A percentile compares a stretch with the other conserved stretches of the same genome.
Conservation (phyloP, 352 stramenopile species). For the Globisporangium alternatum region DNA sequence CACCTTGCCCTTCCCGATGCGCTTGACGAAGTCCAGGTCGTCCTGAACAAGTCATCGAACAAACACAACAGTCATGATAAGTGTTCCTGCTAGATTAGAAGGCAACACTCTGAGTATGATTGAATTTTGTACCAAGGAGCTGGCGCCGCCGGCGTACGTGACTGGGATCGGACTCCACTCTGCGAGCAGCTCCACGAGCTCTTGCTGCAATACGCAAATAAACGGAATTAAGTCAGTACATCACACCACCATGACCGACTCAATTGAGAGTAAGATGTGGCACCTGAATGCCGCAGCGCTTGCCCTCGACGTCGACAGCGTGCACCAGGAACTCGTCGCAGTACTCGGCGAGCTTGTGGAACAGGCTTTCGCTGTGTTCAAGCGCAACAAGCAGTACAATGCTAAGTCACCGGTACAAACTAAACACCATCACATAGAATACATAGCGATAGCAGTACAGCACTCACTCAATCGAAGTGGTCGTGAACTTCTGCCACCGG, state of each 20-base stretch:
- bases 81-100: neutral
- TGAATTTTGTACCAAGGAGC: slow-evolving; percentile 63
- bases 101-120: neutral
- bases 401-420: neutral
- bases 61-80: neutral
- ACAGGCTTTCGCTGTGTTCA: slow-evolving; percentile 64
- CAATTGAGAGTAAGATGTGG: neutral
- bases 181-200: slow-evolving; percentile 92
- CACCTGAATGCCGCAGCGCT: slow-evolving; percentile 92
- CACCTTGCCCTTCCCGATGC: slow-evolving; percentile 88
- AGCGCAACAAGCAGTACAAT: slow-evolving; percentile 2
- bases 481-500: slow-evolving; percentile 97
- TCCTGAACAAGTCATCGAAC: slow-evolving; percentile 35
- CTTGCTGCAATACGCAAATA: slow-evolving; percentile 58
- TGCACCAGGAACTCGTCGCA: slow-evolving; percentile 98
- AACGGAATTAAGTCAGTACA: neutral
- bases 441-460: neutral
- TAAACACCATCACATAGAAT: neutral
- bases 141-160: slow-evolving; percentile 96
- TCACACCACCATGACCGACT: neutral
- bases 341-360: slow-evolving; percentile 88
- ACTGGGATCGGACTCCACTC: slow-evolving; percentile 92
- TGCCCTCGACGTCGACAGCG: slow-evolving; percentile 97
- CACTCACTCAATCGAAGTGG: slow-evolving; percentile 84
- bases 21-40: slow-evolving; percentile 94